These are phyloP conservation scores for Komagataella pseudopastoris DNA, from an alignment of 805 yeast genomes.

Conservation along the genomic window DNA sequence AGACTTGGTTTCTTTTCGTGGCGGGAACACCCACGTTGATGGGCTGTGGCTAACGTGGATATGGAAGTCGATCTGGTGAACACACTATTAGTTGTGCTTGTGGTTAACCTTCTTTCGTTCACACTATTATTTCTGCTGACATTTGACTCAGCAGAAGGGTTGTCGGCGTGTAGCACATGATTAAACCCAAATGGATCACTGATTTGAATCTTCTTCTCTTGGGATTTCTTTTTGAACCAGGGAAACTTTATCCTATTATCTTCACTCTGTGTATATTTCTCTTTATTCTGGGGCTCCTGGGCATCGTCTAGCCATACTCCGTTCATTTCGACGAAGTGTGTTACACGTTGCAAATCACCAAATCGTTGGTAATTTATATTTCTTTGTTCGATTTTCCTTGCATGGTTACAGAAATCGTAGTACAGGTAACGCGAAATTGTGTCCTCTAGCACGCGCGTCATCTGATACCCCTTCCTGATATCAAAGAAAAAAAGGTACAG, in stretches of 20 bases:
- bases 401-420: background rate
- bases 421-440: background rate
- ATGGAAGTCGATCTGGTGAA: constrained; percentile 17
- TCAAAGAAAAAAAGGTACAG: background rate
- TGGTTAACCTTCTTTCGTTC: background rate
- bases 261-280: background rate
- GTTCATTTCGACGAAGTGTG: constrained; percentile 1
- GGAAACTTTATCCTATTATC: background rate
- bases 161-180: constrained; percentile 16
- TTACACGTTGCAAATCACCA: background rate
- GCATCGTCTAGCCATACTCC: constrained; percentile 3
- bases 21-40: constrained; percentile 5
- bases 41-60: constrained; percentile 11
- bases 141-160: background rate
- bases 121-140: constrained; percentile 6
- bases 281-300: background rate
- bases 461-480: background rate
- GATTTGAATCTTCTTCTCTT: constrained; percentile 5
- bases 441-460: background rate
- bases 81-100: constrained; percentile 1
- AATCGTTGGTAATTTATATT: background rate
- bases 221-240: background rate
- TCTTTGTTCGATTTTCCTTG: background rate
- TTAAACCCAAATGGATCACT: constrained; percentile 19
- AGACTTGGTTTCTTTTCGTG: constrained; percentile 2